These are phyloP conservation scores for Phylloporus sp. DNA, from an alignment of 768 basidiomycete species.

Conservation along the genomic window DNA sequence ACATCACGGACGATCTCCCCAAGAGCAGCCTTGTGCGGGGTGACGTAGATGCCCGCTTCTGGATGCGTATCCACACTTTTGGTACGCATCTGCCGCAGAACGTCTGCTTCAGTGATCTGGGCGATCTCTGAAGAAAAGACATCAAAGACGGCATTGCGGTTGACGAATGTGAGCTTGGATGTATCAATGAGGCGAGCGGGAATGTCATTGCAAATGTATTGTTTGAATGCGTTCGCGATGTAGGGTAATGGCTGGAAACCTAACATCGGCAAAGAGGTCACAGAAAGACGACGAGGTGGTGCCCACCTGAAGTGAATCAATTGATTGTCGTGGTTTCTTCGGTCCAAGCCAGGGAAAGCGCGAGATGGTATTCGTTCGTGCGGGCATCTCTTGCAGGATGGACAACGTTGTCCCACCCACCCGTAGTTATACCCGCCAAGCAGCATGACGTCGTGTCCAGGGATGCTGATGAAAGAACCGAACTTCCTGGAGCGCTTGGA, in stretches of 20 bases:
- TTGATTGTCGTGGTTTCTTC: not conserved
- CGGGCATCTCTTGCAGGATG: not conserved
- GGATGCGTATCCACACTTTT: conserved; percentile 1
- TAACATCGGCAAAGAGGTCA: not conserved
- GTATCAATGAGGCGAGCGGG: conserved; percentile 26
- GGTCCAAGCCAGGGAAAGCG: conserved; percentile 1
- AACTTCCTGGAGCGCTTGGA: not conserved
- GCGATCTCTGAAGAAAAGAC: conserved; percentile 19
- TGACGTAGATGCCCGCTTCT: conserved; percentile 15
- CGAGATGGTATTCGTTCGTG: not conserved
- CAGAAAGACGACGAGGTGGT: not conserved
- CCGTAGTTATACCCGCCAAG: conserved; percentile 5
- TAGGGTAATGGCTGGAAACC: not conserved
- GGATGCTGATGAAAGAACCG: not conserved
- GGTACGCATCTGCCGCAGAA: conserved; percentile 2
- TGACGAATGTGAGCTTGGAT: conserved; percentile 17
- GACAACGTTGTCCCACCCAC: not conserved
- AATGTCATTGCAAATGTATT: conserved; percentile 26
- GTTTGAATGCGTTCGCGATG: conserved; percentile 12
- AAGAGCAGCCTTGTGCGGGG: conserved; percentile 10
- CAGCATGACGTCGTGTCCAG: not conserved
- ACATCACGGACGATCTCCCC: conserved; percentile 15
- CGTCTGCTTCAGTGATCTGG: conserved; percentile 14
- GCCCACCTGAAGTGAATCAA: conserved; percentile 3
- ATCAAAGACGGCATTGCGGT: conserved; percentile 16